Conservation (phyloP, 2,329 filamentous ascomycete genomes). For the Zasmidium cellare region DNA sequence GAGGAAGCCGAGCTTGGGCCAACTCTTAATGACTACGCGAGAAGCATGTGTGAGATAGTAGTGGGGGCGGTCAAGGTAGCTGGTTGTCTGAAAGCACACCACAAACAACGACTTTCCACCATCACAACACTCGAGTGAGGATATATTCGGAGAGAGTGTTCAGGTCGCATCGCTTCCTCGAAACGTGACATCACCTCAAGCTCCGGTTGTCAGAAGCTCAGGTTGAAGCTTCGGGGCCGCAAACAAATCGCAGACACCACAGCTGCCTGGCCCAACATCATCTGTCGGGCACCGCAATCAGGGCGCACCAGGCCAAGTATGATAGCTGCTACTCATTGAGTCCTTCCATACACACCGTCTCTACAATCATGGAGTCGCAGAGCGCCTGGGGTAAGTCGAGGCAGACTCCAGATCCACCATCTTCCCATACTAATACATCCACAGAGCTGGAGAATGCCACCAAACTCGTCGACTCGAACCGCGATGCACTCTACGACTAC, state of each 20-base stretch:
- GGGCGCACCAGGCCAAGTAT: conserved; percentile 21
- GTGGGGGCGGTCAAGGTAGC: no score
- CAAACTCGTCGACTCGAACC: conserved; percentile 78
- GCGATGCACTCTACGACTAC: conserved; percentile 91
- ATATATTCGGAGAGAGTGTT: no score
- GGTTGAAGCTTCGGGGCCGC: not conserved
- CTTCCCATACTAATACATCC: conserved; percentile 3
- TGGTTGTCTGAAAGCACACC: no score
- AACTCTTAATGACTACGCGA: not conserved
- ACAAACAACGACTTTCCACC: no score
- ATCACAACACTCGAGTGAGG: no score
- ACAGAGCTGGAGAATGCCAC: conserved; percentile 83
- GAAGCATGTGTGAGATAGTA: not conserved
- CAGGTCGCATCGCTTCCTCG: not conserved
- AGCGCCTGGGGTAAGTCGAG: conserved; percentile 61
- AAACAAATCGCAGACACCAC: conserved; percentile 1
- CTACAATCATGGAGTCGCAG: conserved; percentile 43
- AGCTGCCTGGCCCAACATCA: not conserved
- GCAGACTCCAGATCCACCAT: conserved; percentile 2
- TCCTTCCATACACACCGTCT: conserved; percentile 4
- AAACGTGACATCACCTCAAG: not conserved
- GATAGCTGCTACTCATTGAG: conserved; percentile 11
- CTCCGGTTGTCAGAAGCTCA: not conserved
- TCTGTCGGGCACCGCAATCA: not conserved
- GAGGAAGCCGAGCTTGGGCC: not conserved